These are phyloP conservation scores for Bryum argenteum DNA, from an alignment of 225 moss, liverwort and hornwort genomes.

Conservation along the genomic window DNA sequence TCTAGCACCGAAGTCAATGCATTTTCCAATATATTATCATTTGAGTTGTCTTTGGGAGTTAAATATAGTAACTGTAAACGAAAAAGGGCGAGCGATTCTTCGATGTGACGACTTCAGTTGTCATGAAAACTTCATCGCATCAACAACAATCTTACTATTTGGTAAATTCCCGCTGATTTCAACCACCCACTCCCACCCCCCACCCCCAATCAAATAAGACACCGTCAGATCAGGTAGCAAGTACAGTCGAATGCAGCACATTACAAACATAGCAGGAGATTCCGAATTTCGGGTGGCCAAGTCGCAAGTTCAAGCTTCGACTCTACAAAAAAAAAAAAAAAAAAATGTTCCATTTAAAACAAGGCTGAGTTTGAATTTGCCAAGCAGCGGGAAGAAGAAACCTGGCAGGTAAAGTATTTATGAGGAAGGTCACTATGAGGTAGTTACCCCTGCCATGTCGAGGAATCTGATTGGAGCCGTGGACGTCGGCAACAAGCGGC, in stretches of 20 bases:
- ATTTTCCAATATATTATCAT: not conserved
- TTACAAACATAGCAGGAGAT: too few relatives aligned
- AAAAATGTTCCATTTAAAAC: not conserved
- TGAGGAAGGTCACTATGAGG: not conserved
- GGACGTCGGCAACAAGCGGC: slow-evolving; percentile 6
- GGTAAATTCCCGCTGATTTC: too few relatives aligned
- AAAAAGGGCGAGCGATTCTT: not conserved
- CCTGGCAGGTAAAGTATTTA: slow-evolving; percentile 1
- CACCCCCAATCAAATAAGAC: too few relatives aligned
- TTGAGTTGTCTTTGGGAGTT: too few relatives aligned
- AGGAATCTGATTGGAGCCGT: not conserved
- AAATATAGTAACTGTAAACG: not conserved
- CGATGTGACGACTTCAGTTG: not conserved
- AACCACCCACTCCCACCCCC: too few relatives aligned
- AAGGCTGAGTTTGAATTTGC: not conserved
- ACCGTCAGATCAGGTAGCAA: too few relatives aligned
- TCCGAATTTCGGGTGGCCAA: too few relatives aligned
- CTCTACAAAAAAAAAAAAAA: not conserved
- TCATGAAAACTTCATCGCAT: not conserved
- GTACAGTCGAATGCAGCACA: too few relatives aligned
- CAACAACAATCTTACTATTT: too few relatives aligned
- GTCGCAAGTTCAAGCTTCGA: too few relatives aligned
- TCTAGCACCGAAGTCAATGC: not conserved
- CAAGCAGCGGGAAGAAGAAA: not conserved
- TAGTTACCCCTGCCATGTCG: not conserved